These are phyloP conservation scores for Leccinum olivaceopallidum DNA, from an alignment of 768 basidiomycete genomes.

Conservation along the genomic window DNA sequence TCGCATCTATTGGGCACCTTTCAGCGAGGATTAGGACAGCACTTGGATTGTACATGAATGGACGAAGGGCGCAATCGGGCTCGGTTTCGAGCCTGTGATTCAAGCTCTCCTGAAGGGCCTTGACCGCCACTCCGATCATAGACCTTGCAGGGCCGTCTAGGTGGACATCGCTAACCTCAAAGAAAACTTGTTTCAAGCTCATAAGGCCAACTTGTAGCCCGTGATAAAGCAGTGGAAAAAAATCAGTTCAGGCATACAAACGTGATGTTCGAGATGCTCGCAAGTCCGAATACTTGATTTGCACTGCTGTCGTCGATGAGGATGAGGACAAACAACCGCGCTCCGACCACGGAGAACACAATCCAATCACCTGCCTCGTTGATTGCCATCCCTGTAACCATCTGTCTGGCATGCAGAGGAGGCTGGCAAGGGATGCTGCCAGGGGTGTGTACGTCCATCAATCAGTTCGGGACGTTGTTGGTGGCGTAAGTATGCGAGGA, in stretches of 20 bases:
- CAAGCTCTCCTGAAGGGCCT: neutral
- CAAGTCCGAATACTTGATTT: neutral
- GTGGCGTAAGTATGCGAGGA: neutral
- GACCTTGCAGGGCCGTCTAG: neutral
- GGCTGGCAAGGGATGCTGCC: neutral
- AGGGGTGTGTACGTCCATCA: neutral
- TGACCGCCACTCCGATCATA: neutral
- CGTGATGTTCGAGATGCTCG: neutral
- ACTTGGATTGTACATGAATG: neutral
- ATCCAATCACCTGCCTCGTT: neutral
- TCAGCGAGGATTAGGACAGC: neutral
- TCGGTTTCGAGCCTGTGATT: neutral
- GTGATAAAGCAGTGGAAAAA: neutral
- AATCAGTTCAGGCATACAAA: neutral
- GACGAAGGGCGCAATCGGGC: neutral
- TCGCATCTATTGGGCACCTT: neutral
- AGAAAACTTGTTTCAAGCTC: neutral
- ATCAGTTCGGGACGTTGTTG: neutral
- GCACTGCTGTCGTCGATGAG: neutral
- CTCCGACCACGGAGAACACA: neutral
- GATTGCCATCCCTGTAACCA: neutral
- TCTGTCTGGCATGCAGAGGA: neutral
- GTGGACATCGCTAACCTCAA: neutral
- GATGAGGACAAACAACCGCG: neutral
- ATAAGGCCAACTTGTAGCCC: neutral